A percentile compares a stretch with the other conserved stretches of the same genome.
phyloP scores from a whole-genome alignment of 1,284 basidiomycete species.

The Takashimella koratensis region DNA sequence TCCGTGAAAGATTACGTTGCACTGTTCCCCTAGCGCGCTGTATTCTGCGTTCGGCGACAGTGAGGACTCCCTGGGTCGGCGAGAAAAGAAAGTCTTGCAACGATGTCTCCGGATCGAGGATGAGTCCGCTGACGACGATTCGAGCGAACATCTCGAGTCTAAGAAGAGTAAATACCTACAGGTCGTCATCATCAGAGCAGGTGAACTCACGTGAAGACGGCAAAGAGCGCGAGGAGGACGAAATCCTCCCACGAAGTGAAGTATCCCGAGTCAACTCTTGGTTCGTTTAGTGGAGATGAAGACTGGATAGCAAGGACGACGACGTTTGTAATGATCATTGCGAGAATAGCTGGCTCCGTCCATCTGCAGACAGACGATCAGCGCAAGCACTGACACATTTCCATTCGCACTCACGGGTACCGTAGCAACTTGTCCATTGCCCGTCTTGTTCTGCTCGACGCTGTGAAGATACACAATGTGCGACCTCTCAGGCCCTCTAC shows the following conservation, averaged over 20 bases:
- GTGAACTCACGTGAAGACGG: constrained; percentile 73
- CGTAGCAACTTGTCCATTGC: constrained; percentile 65
- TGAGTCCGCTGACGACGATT: constrained; percentile 84
- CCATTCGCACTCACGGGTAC: constrained; percentile 57
- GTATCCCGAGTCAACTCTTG: constrained; percentile 59
- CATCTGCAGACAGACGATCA: constrained; percentile 54
- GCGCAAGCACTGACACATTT: constrained; percentile 21
- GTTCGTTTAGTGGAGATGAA: constrained; percentile 53
- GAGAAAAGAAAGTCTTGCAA: constrained; percentile 56
- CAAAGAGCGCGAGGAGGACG: constrained; percentile 75
- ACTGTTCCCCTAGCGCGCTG: constrained; percentile 9
- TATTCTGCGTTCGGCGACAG: constrained; percentile 11
- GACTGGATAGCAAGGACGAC: constrained; percentile 80
- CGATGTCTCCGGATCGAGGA: constrained; percentile 80
- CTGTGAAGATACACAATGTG: constrained; percentile 73
- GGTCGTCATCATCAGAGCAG: constrained; percentile 6
- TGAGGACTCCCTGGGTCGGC: constrained; percentile 23
- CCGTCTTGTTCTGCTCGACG: constrained; percentile 62
- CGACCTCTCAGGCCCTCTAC: constrained; percentile 64
- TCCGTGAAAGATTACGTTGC: constrained; percentile 12
- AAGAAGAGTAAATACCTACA: not conserved
- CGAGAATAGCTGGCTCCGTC: constrained; percentile 80
- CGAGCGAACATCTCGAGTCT: constrained; percentile 84
- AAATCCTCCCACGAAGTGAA: constrained; percentile 87
- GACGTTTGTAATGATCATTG: constrained; percentile 80